Evolutionary conservation across 257 asterid species (phyloP), one percentile per base, ranked within the genome.

Genomic region (Nyctanthes arbortristis): DNA sequence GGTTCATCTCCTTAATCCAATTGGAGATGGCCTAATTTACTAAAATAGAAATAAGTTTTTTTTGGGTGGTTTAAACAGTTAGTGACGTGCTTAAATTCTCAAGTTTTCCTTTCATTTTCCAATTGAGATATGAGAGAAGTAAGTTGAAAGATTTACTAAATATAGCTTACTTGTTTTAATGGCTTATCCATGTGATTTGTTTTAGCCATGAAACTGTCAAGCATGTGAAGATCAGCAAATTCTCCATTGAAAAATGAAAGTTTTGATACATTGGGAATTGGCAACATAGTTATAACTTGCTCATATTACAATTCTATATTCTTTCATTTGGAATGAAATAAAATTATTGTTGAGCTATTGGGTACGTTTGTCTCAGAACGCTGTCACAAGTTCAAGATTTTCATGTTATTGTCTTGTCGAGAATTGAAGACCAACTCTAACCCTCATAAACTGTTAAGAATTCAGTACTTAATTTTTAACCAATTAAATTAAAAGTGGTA

Each of bases 41-140:
- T 52, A 52, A 52, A 52, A 52, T 52, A 52, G 59, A 52, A 18
- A 49, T 18, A 49, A 20, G 25, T 7, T n/a, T 12, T 52, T 52
- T 52, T 52, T 52, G 30, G 59, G 59, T 52, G 59, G 59, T 52
- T 52, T 52, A 52, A 52, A 9, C 16, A 52, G 59, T 52, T 52
- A 52, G 30, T 52, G 9, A 16, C 0, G 24, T 3, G 3, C 54
- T 43, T 16, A 40, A 16, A 4, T 43, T 40, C 14, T 4, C 5
- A 14, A 16, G 0, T 43, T 49, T 49, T 20, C 57, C 3, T 20
- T 20, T 18, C 2, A n/a, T 18, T 2, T 49, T 18, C n/a, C n/a
- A n/a, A n/a, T n/a, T n/a, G n/a, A n/a, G n/a, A n/a, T 49, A 49
- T 8, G 28, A 7, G 30, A 3, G 4, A 52, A 22, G 30, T 10